These are phyloP conservation scores for Obelidium mucronatum DNA, from an alignment of 192 early-diverging fungal genomes.

Conservation along the genomic window DNA sequence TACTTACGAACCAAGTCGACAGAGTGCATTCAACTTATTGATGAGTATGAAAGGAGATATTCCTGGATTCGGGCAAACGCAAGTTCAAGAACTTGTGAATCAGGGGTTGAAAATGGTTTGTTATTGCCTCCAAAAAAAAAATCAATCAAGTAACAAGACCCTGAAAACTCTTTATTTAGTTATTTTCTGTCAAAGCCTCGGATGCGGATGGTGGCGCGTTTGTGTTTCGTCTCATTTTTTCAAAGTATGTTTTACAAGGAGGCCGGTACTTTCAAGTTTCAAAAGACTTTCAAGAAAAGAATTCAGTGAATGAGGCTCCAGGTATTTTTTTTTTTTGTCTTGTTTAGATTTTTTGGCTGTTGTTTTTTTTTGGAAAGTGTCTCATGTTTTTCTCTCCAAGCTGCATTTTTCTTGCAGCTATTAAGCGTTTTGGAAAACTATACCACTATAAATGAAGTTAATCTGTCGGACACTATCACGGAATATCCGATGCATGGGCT, in stretches of 20 bases:
- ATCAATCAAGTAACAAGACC: too few relatives aligned
- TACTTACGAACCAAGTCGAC: constrained; percentile 79
- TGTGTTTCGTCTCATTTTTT: constrained; percentile 78
- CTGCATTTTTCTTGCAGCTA: constrained; percentile 60
- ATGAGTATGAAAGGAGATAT: constrained; percentile 66
- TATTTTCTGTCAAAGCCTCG: constrained; percentile 49
- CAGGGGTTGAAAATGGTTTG: constrained; percentile 68
- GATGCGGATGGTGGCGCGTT: constrained; percentile 88
- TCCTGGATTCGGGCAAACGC: constrained; percentile 58
- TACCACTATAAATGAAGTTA: constrained; percentile 48
- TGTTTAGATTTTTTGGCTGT: too few relatives aligned
- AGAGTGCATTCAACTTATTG: constrained; percentile 75
- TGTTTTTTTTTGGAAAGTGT: background rate
- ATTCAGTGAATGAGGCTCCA: background rate
- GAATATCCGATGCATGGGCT: constrained; percentile 64
- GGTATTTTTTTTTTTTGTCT: background rate
- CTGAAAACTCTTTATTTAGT: constrained; percentile 12
- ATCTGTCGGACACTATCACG: constrained; percentile 58
- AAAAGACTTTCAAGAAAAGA: background rate
- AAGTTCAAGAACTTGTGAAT: constrained; percentile 60
- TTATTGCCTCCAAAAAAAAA: too few relatives aligned
- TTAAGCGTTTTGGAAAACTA: constrained; percentile 59
- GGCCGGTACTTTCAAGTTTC: background rate
- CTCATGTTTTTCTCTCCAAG: constrained; percentile 24
- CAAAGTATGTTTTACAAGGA: constrained; percentile 70